Evolutionary conservation across 345 rosid species (phyloP).

Genomic region (Salix purpurea): DNA sequence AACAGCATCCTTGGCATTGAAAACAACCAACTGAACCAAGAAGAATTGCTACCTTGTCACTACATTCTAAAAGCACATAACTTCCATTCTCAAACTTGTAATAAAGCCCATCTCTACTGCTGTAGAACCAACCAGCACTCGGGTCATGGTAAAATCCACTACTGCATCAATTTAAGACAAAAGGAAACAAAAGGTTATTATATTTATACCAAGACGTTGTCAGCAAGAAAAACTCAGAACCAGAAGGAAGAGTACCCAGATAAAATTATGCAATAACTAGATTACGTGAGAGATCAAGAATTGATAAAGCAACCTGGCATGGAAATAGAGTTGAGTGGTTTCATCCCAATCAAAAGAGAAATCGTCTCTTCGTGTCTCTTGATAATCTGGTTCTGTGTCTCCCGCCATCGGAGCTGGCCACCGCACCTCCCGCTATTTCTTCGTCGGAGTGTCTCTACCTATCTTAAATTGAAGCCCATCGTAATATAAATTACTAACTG

Average conservation of each 20-base stretch:
- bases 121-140: slow-evolving; percentile 83
- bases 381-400: slow-evolving; percentile 21
- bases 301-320: slow-evolving; percentile 44
- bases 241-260: background rate
- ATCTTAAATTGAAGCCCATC: background rate
- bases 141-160: slow-evolving; percentile 89
- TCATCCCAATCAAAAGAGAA: slow-evolving; percentile 69
- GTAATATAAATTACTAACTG: too few species aligned
- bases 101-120: slow-evolving; percentile 66
- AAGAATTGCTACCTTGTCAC: slow-evolving; percentile 28
- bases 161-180: slow-evolving; percentile 35
- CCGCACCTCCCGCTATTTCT: background rate
- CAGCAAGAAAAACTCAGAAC: background rate
- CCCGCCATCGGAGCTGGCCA: slow-evolving; percentile 22
- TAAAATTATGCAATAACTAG: background rate
- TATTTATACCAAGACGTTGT: background rate
- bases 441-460: background rate
- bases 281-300: background rate
- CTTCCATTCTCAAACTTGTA: slow-evolving; percentile 76
- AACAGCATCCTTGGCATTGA: background rate
- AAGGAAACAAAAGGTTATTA: background rate
- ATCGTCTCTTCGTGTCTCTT: slow-evolving; percentile 19
- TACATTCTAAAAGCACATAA: slow-evolving; percentile 49
- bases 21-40: background rate
- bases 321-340: slow-evolving; percentile 54